These are phyloP conservation scores for Coemansia sp. DNA, from an alignment of 192 early-diverging fungal genomes.

Conservation along the genomic window DNA sequence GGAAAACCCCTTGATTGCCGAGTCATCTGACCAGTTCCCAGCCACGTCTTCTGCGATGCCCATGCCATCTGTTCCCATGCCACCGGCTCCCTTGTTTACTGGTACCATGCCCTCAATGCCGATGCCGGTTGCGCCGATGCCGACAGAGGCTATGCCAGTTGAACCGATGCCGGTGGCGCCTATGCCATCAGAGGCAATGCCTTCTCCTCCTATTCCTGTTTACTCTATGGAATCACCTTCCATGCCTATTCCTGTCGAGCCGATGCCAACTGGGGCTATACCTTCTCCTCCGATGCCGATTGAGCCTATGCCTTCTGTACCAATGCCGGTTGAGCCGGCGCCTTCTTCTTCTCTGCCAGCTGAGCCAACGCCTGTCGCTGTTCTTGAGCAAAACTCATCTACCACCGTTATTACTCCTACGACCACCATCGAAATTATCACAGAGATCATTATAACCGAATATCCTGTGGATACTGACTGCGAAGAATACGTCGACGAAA, in stretches of 20 bases:
- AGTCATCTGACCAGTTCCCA: background rate
- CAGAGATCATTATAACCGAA: conserved; percentile 6
- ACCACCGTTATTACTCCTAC: background rate
- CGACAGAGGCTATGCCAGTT: background rate
- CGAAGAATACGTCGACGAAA: background rate
- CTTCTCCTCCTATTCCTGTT: background rate
- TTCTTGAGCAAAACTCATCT: conserved; percentile 2
- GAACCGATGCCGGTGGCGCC: background rate
- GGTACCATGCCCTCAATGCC: conserved; percentile 11
- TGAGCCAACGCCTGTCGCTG: conserved; percentile 1
- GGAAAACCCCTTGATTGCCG: no score
- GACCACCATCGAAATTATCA: conserved; percentile 4
- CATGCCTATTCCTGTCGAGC: conserved; percentile 3
- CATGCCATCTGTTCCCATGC: conserved; percentile 16
- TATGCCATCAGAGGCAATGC: background rate
- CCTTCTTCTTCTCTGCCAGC: conserved; percentile 1
- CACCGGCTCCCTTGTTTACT: conserved; percentile 3
- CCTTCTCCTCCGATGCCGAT: conserved; percentile 7
- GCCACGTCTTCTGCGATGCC: conserved; percentile 7
- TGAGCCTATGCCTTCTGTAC: conserved; percentile 5
- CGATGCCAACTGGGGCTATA: conserved; percentile 7
- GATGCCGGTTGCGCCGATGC: conserved; percentile 11
- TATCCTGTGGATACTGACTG: background rate
- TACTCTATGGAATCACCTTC: background rate
- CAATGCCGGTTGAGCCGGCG: conserved; percentile 3